Evolutionary conservation across 257 asterid species (phyloP).

Genomic region (Solanum pinnatisectum): DNA sequence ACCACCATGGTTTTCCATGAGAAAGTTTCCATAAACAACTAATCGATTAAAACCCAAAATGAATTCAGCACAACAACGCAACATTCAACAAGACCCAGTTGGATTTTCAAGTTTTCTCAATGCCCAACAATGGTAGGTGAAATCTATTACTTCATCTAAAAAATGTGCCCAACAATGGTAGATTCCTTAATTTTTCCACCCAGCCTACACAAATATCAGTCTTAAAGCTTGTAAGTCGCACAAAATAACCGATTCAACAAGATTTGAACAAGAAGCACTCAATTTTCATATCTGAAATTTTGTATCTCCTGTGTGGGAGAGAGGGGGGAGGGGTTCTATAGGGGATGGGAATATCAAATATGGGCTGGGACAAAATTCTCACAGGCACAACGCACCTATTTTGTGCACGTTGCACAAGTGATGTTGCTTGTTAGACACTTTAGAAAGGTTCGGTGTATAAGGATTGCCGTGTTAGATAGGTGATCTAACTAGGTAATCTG

Average conservation of each 20-base stretch:
- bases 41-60: not conserved
- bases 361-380: not conserved
- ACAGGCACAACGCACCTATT: not conserved
- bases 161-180: not conserved
- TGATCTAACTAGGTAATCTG: not conserved
- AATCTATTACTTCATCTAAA: no score
- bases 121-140: not conserved
- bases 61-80: not conserved
- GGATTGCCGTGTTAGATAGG: not conserved
- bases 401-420: not conserved
- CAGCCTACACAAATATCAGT: not conserved
- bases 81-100: not conserved
- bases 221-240: not conserved
- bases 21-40: not conserved
- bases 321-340: not conserved
- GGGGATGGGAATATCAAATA: not conserved
- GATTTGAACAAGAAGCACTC: not conserved
- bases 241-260: not conserved
- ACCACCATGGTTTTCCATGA: not conserved
- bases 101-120: not conserved
- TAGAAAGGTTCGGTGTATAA: not conserved
- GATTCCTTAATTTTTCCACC: not conserved
- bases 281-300: not conserved
- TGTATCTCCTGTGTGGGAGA: not conserved
- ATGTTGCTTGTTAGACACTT: not conserved